Evolutionary conservation across 805 yeast genomes (phyloP).

Genomic region (Wickerhamiella allomyrinae): DNA sequence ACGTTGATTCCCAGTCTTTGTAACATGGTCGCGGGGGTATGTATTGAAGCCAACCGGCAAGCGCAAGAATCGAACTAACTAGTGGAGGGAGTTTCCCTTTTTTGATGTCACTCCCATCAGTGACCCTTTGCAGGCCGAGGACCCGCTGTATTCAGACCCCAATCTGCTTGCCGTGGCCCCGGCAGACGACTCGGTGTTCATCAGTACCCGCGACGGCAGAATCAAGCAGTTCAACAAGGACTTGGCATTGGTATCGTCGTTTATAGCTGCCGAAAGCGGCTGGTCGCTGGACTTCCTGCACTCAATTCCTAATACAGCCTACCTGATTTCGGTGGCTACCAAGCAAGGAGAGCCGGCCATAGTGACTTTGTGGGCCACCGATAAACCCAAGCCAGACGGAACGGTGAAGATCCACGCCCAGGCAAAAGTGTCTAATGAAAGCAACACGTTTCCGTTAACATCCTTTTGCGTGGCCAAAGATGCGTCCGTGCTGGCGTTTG

Average conservation of each 20-base stretch:
- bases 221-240: slow-evolving; percentile 44
- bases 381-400: slow-evolving; percentile 13
- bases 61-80: slow-evolving; percentile 14
- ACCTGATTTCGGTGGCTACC: slow-evolving; percentile 57
- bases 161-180: slow-evolving; percentile 50
- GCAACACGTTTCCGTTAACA: slow-evolving; percentile 66
- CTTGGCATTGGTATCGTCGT: slow-evolving; percentile 35
- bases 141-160: slow-evolving; percentile 54
- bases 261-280: slow-evolving; percentile 49
- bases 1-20: no score
- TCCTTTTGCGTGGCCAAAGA: slow-evolving; percentile 41
- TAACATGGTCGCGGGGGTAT: neutral
- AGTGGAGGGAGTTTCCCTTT: slow-evolving; percentile 78
- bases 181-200: slow-evolving; percentile 39
- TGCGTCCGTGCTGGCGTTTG: slow-evolving; percentile 55
- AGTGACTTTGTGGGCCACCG: slow-evolving; percentile 59
- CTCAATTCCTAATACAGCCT: slow-evolving; percentile 34
- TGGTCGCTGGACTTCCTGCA: slow-evolving; percentile 47
- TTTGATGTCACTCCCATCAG: slow-evolving; percentile 70
- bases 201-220: slow-evolving; percentile 40
- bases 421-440: slow-evolving; percentile 52
- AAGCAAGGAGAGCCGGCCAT: slow-evolving; percentile 54
- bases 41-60: no score
- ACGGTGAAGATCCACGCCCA: slow-evolving; percentile 40
- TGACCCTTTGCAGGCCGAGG: slow-evolving; percentile 60